Conservation (phyloP, 2,329 filamentous ascomycete species). For the Rachicladosporium sp. region DNA sequence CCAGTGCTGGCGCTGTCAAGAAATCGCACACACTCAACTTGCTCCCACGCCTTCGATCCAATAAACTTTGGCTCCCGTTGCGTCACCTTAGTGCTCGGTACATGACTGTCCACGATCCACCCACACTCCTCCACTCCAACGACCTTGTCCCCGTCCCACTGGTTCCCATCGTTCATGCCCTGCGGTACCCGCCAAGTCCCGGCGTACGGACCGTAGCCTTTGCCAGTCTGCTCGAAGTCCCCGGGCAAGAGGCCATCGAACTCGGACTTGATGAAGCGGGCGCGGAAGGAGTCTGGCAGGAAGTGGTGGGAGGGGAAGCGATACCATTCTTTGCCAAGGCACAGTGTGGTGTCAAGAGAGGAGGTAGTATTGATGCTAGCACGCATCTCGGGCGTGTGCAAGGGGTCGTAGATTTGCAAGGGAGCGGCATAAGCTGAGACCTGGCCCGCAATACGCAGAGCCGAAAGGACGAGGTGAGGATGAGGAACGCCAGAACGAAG, state of each 20-base stretch:
- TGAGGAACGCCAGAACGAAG: slow-evolving; percentile 45
- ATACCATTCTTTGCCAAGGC: slow-evolving; percentile 96
- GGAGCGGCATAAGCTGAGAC: slow-evolving; percentile 77
- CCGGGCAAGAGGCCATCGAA: slow-evolving; percentile 83
- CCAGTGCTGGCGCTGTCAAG: slow-evolving; percentile 67
- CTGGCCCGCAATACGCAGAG: slow-evolving; percentile 63
- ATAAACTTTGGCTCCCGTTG: slow-evolving; percentile 70
- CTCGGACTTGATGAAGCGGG: slow-evolving; percentile 83
- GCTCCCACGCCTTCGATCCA: slow-evolving; percentile 65
- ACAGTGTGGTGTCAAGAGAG: slow-evolving; percentile 42
- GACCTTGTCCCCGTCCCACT: slow-evolving; percentile 82
- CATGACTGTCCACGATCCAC: slow-evolving; percentile 80
- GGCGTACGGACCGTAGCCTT: slow-evolving; percentile 56
- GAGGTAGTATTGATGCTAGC: slow-evolving; percentile 44
- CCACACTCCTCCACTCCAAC: slow-evolving; percentile 60
- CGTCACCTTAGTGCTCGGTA: slow-evolving; percentile 48
- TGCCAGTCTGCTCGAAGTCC: slow-evolving; percentile 65
- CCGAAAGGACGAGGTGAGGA: slow-evolving; percentile 43
- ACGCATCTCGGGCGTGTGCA: slow-evolving; percentile 43
- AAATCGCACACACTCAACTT: slow-evolving; percentile 63
- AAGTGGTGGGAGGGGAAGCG: slow-evolving; percentile 91
- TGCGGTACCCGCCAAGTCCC: slow-evolving; percentile 72
- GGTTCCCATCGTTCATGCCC: slow-evolving; percentile 86
- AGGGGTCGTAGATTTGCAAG: slow-evolving; percentile 53
- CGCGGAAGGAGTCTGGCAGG: slow-evolving; percentile 67